phyloP scores from a whole-genome alignment of 106 monocot species.

The Allium cepa region DNA sequence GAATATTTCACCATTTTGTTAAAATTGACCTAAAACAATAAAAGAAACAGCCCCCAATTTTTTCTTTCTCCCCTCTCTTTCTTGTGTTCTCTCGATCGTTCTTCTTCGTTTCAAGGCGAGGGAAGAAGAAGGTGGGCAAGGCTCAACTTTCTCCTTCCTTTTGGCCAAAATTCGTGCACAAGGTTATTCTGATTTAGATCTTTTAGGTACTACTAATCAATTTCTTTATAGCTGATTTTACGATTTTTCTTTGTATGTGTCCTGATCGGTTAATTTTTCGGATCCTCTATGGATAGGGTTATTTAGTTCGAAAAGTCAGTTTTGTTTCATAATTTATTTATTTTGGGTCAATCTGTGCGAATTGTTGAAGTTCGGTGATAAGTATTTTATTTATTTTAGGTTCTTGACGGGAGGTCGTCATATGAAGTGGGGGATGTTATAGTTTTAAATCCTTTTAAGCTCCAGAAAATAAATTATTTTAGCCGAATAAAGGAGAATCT shows the following conservation, averaged over 20 bases:
- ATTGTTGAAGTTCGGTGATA: neutral
- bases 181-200: neutral
- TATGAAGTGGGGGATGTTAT: too few relatives aligned
- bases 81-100: neutral
- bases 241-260: neutral
- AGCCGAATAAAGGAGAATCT: too few relatives aligned
- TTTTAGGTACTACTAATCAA: neutral
- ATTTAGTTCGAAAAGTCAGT: too few relatives aligned
- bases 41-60: too few relatives aligned
- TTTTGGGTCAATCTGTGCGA: neutral
- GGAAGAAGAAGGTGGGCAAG: neutral
- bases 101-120: neutral
- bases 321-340: neutral
- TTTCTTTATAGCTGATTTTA: neutral
- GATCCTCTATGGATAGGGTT: neutral
- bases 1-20: too few relatives aligned
- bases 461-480: too few relatives aligned
- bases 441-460: too few relatives aligned
- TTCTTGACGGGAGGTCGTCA: too few relatives aligned
- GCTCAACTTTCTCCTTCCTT: neutral
- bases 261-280: neutral
- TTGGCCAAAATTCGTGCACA: neutral
- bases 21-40: too few relatives aligned
- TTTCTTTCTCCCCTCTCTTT: neutral
- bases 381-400: neutral